phyloP scores from a whole-genome alignment of 768 basidiomycete species.

The Baorangia bicolor region DNA sequence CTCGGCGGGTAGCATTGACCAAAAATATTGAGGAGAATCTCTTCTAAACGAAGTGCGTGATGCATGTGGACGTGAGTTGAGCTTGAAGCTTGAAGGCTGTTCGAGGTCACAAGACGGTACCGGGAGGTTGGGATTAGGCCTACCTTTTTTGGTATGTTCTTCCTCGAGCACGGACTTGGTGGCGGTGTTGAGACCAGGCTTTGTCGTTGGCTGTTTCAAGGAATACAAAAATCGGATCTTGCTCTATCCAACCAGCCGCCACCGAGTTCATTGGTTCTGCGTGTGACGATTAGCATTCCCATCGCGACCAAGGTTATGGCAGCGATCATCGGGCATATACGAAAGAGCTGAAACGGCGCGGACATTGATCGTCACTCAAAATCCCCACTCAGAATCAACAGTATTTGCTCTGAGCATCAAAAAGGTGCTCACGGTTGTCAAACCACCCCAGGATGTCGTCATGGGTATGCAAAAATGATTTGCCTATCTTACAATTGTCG shows the following conservation, averaged over 20 bases:
- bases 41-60: slow-evolving; percentile 8
- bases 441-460: background rate
- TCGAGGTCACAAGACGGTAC: background rate
- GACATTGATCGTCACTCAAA: background rate
- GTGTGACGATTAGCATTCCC: background rate
- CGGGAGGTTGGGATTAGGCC: background rate
- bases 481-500: background rate
- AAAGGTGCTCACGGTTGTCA: background rate
- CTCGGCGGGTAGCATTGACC: background rate
- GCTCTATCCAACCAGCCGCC: background rate
- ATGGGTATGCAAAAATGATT: background rate
- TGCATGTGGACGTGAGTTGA: slow-evolving; percentile 6
- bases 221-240: no score
- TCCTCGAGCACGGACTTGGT: background rate
- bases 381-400: background rate
- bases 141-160: background rate
- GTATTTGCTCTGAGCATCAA: background rate
- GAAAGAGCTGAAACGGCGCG: background rate
- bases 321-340: no score
- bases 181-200: no score
- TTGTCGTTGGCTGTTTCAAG: no score
- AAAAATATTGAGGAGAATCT: slow-evolving; percentile 7
- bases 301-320: background rate
- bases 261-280: background rate
- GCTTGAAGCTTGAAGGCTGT: background rate